Conservation (phyloP, 2,329 filamentous ascomycete genomes). For the Nigrograna mackinnonii region DNA sequence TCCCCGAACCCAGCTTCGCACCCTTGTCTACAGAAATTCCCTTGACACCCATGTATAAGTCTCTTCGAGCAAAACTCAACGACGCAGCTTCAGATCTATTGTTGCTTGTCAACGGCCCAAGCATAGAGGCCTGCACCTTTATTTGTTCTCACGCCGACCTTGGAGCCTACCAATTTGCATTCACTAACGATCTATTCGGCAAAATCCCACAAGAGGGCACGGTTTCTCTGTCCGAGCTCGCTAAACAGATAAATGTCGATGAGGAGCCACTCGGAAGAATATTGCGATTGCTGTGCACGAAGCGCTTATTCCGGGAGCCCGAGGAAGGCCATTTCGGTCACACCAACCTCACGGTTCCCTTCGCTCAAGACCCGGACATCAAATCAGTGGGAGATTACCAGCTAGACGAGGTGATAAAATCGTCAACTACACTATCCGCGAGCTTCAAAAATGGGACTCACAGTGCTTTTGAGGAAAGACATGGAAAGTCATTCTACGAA, state of each 20-base stretch:
- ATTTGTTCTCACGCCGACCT: constrained; percentile 9
- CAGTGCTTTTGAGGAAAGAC: constrained; percentile 17
- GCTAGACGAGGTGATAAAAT: too few species aligned
- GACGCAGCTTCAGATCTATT: constrained; percentile 6
- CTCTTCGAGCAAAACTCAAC: constrained; percentile 4
- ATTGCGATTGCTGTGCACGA: constrained; percentile 7
- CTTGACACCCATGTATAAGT: not conserved
- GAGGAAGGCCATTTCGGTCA: too few species aligned
- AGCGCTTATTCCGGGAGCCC: constrained; percentile 8
- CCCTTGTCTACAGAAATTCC: constrained; percentile 1
- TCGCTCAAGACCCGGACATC: too few species aligned
- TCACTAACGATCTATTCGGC: constrained; percentile 8
- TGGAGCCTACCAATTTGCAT: constrained; percentile 13
- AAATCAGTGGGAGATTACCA: too few species aligned
- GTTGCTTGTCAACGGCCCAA: constrained; percentile 9
- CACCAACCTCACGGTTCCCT: too few species aligned
- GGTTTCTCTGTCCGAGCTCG: constrained; percentile 4
- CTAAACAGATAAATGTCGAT: constrained; percentile 6
- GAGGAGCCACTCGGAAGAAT: constrained; percentile 3
- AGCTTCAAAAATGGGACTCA: too few species aligned
- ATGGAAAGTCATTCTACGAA: constrained; percentile 23
- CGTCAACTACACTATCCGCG: too few species aligned
- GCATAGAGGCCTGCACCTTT: not conserved
- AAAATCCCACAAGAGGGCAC: constrained; percentile 9
- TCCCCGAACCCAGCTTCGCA: constrained; percentile 4